Evolutionary conservation across 805 yeast species (phyloP).

Genomic region (Candida loeiensis): DNA sequence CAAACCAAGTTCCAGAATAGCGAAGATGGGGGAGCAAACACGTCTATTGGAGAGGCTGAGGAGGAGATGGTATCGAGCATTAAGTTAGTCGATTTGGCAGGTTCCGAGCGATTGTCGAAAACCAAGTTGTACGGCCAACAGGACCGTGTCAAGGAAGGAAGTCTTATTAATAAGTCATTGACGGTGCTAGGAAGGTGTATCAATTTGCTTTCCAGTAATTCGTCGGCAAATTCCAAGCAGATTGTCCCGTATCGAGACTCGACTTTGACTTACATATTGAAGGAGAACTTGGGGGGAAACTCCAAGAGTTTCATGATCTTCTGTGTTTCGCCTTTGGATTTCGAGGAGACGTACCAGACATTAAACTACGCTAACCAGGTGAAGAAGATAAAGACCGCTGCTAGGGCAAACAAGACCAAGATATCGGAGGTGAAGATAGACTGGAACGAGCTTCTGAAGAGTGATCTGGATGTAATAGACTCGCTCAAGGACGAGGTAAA

Average conservation of each 20-base stretch:
- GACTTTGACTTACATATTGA: conserved; percentile 66
- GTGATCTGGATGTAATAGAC: conserved; percentile 26
- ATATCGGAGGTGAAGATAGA: conserved; percentile 24
- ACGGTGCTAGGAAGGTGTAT: conserved; percentile 74
- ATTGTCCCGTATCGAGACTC: conserved; percentile 75
- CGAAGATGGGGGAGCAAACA: conserved; percentile 15
- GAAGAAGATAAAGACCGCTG: conserved; percentile 61
- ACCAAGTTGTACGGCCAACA: conserved; percentile 56
- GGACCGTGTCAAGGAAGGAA: conserved; percentile 66
- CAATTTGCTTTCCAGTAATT: conserved; percentile 44
- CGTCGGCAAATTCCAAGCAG: conserved; percentile 14
- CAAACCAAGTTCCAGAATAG: conserved; percentile 61
- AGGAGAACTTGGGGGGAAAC: conserved; percentile 77
- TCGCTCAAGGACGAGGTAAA: conserved; percentile 31
- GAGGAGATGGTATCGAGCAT: conserved; percentile 57
- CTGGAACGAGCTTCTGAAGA: conserved; percentile 27
- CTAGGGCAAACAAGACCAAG: conserved; percentile 40
- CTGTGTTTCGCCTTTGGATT: conserved; percentile 75
- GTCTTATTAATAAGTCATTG: conserved; percentile 71
- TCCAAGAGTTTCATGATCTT: conserved; percentile 89
- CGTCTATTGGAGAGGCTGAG: conserved; percentile 33
- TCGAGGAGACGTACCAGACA: conserved; percentile 74
- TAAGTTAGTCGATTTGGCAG: conserved; percentile 76
- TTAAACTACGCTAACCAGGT: conserved; percentile 76
- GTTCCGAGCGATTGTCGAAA: conserved; percentile 67